Conservation (phyloP, 1,139 yeast species). For the Lodderomyces margitis region DNA sequence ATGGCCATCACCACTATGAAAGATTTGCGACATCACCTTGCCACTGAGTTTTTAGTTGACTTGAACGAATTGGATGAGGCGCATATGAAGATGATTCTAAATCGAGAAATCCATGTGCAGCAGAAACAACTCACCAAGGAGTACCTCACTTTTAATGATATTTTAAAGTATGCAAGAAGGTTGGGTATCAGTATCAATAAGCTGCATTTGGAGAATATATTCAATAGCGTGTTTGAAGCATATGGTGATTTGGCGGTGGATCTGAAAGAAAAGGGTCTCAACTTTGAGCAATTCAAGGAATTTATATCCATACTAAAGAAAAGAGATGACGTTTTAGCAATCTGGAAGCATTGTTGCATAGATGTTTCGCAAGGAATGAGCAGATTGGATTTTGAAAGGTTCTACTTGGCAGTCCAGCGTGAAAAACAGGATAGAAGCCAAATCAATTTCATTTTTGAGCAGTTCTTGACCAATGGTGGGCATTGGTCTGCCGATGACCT, state of each 20-base stretch:
- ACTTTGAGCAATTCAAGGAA: conserved; percentile 68
- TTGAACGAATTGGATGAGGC: conserved; percentile 27
- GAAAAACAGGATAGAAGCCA: conserved; percentile 36
- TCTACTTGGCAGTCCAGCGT: conserved; percentile 50
- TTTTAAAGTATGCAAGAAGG: conserved; percentile 60
- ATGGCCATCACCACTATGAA: conserved; percentile 55
- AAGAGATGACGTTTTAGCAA: conserved; percentile 30
- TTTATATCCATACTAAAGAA: conserved; percentile 56
- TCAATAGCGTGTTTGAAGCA: conserved; percentile 37
- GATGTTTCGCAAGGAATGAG: conserved; percentile 42
- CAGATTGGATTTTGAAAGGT: conserved; percentile 40
- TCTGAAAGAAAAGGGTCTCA: conserved; percentile 29
- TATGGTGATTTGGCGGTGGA: neutral
- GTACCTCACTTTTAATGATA: conserved; percentile 63
- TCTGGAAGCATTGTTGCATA: conserved; percentile 29
- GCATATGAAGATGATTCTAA: conserved; percentile 24
- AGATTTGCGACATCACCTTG: conserved; percentile 34
- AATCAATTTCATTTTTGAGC: conserved; percentile 39
- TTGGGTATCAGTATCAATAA: conserved; percentile 61
- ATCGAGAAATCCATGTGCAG: conserved; percentile 13
- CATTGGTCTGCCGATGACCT: conserved; percentile 50
- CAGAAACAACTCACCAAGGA: conserved; percentile 20
- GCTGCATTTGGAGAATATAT: conserved; percentile 32
- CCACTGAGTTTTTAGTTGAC: conserved; percentile 33
- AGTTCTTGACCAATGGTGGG: conserved; percentile 33